Base-by-base conservation (phyloP, 164 flowering plant species). In the Tinospora cordifolia region DNA sequence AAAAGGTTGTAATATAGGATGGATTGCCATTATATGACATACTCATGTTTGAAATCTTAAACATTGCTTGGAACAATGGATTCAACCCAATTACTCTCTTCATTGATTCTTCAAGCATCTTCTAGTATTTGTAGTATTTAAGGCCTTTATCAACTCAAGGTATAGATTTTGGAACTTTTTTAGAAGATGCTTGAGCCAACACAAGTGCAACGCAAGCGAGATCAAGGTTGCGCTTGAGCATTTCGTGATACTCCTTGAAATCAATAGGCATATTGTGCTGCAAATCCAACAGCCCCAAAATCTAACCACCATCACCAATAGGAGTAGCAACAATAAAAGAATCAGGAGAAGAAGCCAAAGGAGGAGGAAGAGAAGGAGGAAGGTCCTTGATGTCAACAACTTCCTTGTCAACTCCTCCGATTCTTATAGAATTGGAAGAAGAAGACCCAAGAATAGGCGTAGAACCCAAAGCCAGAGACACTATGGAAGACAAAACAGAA, bases 181-280 rank as follows among this genome's bases (percentile, higher is more conserved):
- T 77, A 63, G 71, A 69, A 63, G 87, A 74, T 75, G 82, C 86
- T 96, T 92, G 36, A 3, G 88, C 71, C 73, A 88, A 44, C 19
- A 94, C 98, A 8, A 90, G 92, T 40, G 98, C 99, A 17, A 97
- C 98, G 65, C 99, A 95, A n/a, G 96, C 97, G 26, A 90, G 72
- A 66, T 89, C 81, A 70, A 95, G 96, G 22, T 83, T 85, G 63
- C 81, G 84, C 79, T 90, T 89, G 39, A 95, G 92, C 58, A 83
- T 73, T 21, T 83, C 87, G 73, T 87, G 97, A 72, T 92, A 89
- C 65, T 87, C 91, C 70, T 87, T 87, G 0, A 95, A 81, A 79
- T 87, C 91, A 1, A 73, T 40, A 15, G 92, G 84, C 49, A 84
- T 57, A 54, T 78, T 74, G 11, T 75, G 62, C 3, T 71, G 59